Base-by-base conservation (phyloP, 2,329 filamentous ascomycete species). In the Lachnellula arida region DNA sequence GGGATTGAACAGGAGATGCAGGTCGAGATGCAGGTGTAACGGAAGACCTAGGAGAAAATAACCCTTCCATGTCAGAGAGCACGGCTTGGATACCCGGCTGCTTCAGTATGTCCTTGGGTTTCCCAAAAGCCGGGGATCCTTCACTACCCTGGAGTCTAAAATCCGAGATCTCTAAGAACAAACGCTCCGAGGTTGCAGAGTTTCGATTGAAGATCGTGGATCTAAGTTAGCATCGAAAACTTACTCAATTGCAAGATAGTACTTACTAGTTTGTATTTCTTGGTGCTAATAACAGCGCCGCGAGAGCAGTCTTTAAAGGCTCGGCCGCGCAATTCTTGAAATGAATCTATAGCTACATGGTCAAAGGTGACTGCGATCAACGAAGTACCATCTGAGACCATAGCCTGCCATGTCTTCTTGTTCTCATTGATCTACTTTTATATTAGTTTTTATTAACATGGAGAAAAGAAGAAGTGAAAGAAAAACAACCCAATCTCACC, bases 61-160 rank as follows among this genome's bases (percentile, higher is more conserved):
- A 25, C 17, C 23, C 15, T 5, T 51, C 40, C 12, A 58, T 22
- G 19, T 54, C 12, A 11, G 22, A 15, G 6, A 59, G n/a, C 4
- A 40, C 19, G n/a, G n/a, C 2, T 12, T 34, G 22, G 14, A 60
- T 49, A 12, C 4, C n/a, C 8, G 19, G n/a, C 9, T 53, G n/a
- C 40, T 46, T 34, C 19, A 55, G 28, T 12, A 70, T 59, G 42
- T 60, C 40, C 2, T 17, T 46, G 9, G 68, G 68, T 9, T 49
- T 59, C 5, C 69, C 68, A 60, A 69, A 68, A 3, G 57, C 49
- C 3, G 56, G 54, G 2, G 63, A 61, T 43, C 64, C 65, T 46
- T 68, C 65, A 42, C 63, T 63, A 4, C 68, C 69, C 44, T 61
- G 35, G 22, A 60, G 32, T n/a, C 61, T 59, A 50, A 68, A 68